phyloP scores from a whole-genome alignment of 2,329 filamentous ascomycete species.

The Exophiala sp. region DNA sequence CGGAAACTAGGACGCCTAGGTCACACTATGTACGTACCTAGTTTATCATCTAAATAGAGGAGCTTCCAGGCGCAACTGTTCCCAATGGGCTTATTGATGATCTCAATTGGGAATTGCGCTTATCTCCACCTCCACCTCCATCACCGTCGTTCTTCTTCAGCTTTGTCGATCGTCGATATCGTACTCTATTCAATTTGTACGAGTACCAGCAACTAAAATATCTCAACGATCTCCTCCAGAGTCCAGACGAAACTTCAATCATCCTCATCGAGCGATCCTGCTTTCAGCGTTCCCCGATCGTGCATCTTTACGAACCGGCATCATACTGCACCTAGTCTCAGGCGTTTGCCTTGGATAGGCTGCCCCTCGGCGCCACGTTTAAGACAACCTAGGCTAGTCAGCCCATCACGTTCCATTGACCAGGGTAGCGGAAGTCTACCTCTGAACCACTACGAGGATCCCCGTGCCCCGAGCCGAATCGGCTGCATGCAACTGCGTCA shows the following conservation, averaged over 20 bases:
- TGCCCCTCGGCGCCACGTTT: conserved; percentile 5
- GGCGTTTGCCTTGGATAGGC: not conserved
- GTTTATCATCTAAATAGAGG: too few species aligned
- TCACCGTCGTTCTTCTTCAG: not conserved
- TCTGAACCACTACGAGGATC: not conserved
- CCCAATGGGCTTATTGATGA: too few species aligned
- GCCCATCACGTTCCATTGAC: conserved; percentile 8
- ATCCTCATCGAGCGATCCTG: too few species aligned
- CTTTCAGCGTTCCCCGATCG: too few species aligned
- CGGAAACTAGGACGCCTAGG: too few species aligned
- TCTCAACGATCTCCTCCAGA: too few species aligned
- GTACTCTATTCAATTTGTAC: not conserved
- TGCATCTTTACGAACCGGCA: too few species aligned
- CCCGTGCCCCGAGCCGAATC: conserved; percentile 4
- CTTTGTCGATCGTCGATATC: not conserved
- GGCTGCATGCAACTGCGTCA: conserved; percentile 12
- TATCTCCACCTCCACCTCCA: not conserved
- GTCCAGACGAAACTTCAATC: too few species aligned
- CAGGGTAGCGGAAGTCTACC: not conserved
- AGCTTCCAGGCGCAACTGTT: too few species aligned
- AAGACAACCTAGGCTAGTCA: not conserved
- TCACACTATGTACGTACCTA: too few species aligned
- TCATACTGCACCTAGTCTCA: not conserved
- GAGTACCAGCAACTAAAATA: too few species aligned
- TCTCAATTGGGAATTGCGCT: not conserved